Evolutionary conservation across 2,329 filamentous ascomycete species (phyloP).

Genomic region (Apiospora phragmitis): DNA sequence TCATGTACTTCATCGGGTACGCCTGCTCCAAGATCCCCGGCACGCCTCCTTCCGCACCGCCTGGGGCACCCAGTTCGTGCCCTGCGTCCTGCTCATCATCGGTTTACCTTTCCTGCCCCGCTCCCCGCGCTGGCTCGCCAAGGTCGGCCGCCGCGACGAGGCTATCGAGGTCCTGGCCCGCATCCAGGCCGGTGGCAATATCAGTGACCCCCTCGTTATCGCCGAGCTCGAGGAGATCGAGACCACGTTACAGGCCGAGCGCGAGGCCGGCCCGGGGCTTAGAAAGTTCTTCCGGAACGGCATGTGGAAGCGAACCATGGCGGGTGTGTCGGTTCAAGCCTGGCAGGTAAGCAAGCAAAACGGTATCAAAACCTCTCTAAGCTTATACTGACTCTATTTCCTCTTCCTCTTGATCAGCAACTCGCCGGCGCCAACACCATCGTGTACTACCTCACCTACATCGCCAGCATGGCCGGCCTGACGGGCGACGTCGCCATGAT

Average conservation of each 20-base stretch:
- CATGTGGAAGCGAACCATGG: conserved; percentile 60
- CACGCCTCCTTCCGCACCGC: conserved; percentile 61
- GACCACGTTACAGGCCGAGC: conserved; percentile 39
- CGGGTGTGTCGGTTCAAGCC: conserved; percentile 56
- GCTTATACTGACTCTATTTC: background rate
- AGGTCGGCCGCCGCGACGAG: conserved; percentile 61
- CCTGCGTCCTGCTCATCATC: conserved; percentile 56
- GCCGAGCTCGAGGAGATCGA: conserved; percentile 58
- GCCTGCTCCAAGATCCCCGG: conserved; percentile 63
- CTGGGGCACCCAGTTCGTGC: conserved; percentile 65
- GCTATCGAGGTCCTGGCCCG: conserved; percentile 52
- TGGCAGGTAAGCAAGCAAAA: conserved; percentile 54
- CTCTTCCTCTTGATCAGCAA: conserved; percentile 40
- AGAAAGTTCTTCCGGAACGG: conserved; percentile 42
- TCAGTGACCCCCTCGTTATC: conserved; percentile 53
- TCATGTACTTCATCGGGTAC: conserved; percentile 70
- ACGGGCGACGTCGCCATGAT: conserved; percentile 52
- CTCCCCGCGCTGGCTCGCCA: conserved; percentile 64
- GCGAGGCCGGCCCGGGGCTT: conserved; percentile 35
- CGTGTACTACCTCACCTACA: conserved; percentile 61
- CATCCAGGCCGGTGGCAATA: conserved; percentile 57
- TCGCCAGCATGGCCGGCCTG: conserved; percentile 60
- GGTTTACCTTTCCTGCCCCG: conserved; percentile 63
- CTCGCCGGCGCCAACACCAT: conserved; percentile 53
- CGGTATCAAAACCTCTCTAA: conserved; percentile 15